These are phyloP conservation scores for Xylaria cubensis DNA, from an alignment of 495 filamentous ascomycete genomes.

Conservation along the genomic window DNA sequence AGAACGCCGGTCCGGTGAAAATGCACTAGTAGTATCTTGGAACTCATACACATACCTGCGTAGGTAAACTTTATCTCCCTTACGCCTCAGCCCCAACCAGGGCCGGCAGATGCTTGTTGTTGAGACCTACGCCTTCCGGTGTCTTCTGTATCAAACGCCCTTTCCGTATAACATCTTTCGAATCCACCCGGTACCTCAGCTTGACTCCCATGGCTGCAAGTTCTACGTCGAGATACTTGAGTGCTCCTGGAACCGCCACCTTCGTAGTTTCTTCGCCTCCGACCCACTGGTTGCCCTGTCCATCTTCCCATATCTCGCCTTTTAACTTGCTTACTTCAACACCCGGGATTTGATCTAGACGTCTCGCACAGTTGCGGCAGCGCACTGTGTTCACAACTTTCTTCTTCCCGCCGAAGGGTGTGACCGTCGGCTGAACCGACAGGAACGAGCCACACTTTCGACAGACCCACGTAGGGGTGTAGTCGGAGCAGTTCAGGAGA, in stretches of 20 bases:
- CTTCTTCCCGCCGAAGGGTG: constrained; percentile 67
- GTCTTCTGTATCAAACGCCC: constrained; percentile 46
- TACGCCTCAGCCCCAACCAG: constrained; percentile 15
- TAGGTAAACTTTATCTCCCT: not conserved
- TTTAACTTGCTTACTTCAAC: constrained; percentile 64
- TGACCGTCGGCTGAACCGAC: constrained; percentile 78
- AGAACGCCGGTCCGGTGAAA: constrained; percentile 22
- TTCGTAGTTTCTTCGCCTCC: constrained; percentile 90
- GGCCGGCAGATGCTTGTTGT: constrained; percentile 33
- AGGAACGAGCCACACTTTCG: constrained; percentile 86
- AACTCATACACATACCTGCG: not conserved
- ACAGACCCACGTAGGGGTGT: constrained; percentile 86
- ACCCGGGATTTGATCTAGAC: constrained; percentile 61
- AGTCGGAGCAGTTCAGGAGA: constrained; percentile 94
- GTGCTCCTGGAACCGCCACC: constrained; percentile 89
- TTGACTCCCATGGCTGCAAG: constrained; percentile 91
- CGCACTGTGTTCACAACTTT: constrained; percentile 65
- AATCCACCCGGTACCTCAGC: constrained; percentile 84
- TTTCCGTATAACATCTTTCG: constrained; percentile 54
- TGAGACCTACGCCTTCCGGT: constrained; percentile 32
- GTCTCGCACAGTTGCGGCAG: constrained; percentile 81
- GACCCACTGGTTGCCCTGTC: constrained; percentile 76
- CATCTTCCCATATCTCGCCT: constrained; percentile 90
- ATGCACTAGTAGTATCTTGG: constrained; percentile 3
- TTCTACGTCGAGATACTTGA: constrained; percentile 94